A percentile compares a stretch with the other conserved stretches of the same genome.
These are phyloP conservation scores for Incumbomyces delicatus DNA, from an alignment of 2,329 filamentous ascomycete species.

Conservation along the genomic window DNA sequence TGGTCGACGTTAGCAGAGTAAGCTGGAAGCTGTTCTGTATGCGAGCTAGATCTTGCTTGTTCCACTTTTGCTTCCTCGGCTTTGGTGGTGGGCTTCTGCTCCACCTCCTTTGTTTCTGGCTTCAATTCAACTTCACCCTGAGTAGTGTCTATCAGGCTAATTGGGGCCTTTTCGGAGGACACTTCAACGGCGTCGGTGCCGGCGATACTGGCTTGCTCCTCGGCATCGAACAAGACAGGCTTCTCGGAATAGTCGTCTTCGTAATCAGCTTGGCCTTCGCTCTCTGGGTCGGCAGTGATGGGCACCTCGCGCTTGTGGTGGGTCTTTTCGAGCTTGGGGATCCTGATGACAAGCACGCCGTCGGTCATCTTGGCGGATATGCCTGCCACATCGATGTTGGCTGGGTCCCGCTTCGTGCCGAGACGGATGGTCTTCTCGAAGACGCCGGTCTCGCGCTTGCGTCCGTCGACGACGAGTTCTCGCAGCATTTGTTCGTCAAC, in stretches of 20 bases:
- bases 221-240: conserved; percentile 38
- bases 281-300: conserved; percentile 10
- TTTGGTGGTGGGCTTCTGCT: conserved; percentile 1
- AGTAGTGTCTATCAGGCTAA: conserved; percentile 11
- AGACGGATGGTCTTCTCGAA: conserved; percentile 64
- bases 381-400: conserved; percentile 54
- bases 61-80: conserved; percentile 10
- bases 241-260: conserved; percentile 26
- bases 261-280: conserved; percentile 4
- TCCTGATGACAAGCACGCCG: conserved; percentile 64
- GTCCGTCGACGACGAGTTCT: conserved; percentile 55
- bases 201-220: conserved; percentile 25
- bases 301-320: conserved; percentile 38
- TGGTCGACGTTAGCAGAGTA: conserved; percentile 20
- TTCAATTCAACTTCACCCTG: conserved; percentile 7
- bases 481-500: conserved; percentile 59
- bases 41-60: conserved; percentile 10
- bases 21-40: conserved; percentile 1
- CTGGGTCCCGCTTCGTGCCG: conserved; percentile 40
- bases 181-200: not conserved
- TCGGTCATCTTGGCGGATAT: conserved; percentile 72
- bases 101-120: conserved; percentile 3
- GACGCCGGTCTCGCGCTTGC: conserved; percentile 63
- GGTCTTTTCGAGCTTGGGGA: conserved; percentile 61
- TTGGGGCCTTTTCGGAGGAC: not conserved